Conservation (phyloP, 1,284 basidiomycete genomes). For the Cryptococcus maquisensis region DNA sequence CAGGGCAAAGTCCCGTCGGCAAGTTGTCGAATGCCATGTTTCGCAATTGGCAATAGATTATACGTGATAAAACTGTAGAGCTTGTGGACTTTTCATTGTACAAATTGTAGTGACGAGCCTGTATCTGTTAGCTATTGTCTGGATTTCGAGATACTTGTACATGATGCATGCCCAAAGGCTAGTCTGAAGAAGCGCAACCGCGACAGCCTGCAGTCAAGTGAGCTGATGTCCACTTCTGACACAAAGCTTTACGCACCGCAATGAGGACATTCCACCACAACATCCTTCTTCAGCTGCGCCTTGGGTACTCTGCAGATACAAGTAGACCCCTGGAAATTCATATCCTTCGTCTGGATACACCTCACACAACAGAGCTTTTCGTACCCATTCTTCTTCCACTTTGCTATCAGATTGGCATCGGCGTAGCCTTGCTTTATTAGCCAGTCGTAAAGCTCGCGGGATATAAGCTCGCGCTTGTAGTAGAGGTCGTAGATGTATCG, state of each 20-base stretch:
- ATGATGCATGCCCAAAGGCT: slow-evolving; percentile 1
- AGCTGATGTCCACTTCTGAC: neutral
- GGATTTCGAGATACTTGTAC: too few species aligned
- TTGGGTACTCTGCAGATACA: slow-evolving; percentile 98
- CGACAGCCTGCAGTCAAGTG: slow-evolving; percentile 24
- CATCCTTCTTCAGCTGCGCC: slow-evolving; percentile 81
- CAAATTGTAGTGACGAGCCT: too few species aligned
- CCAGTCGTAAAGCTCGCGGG: slow-evolving; percentile 95
- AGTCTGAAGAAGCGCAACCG: slow-evolving; percentile 35
- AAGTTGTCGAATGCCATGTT: neutral
- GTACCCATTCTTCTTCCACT: slow-evolving; percentile 97
- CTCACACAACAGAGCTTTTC: slow-evolving; percentile 96
- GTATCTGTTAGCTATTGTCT: too few species aligned
- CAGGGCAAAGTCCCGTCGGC: neutral
- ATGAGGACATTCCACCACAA: slow-evolving; percentile 94
- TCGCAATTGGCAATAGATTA: neutral
- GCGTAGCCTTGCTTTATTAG: slow-evolving; percentile 95
- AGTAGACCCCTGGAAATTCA: slow-evolving; percentile 99
- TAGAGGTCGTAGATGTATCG: slow-evolving; percentile 98
- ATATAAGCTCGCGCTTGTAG: slow-evolving; percentile 96
- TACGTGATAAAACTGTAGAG: too few species aligned
- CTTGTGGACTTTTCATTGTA: too few species aligned
- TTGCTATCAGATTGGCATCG: slow-evolving; percentile 93
- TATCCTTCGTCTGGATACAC: slow-evolving; percentile 97
- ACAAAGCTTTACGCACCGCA: slow-evolving; percentile 65